Evolutionary conservation across 305 asterid genomes (phyloP), one percentile per base, ranked within the genome.

Genomic region (Euphrasia arctica): DNA sequence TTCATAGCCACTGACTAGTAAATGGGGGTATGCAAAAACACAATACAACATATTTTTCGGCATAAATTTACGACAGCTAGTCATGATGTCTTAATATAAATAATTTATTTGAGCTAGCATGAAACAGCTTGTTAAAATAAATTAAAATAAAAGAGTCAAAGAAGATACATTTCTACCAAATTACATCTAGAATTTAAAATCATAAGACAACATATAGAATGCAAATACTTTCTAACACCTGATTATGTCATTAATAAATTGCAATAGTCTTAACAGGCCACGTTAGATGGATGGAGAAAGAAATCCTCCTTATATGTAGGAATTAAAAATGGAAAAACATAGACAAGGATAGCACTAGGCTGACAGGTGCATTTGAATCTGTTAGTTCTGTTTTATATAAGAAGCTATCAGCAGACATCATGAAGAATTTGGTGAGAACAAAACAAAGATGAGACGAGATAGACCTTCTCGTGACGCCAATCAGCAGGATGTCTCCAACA

Each of bases 401-500:
- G 43, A 39, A 39, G 43, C 43, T 39, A 39, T 8, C 43, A 39
- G 43, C 43, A 39, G 43, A 39, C 9, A 39, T 39, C 9, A 9
- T 7, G 2, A 8, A 39, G 2, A 39, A 8, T 7, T 39, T 67
- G 70, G 54, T 48, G 72, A 77, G 43, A 39, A 7, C 11, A 39
- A 39, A 39, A 39, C 34, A 70, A 13, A 63, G 76, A 14, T 0
- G 51, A 64, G 70, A 78, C 70, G 78, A 77, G 67, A 84, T 65
- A 55, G 74, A 89, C 96, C 96, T 87, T 75, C 74, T 85, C 85
- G 68, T 70, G 66, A 69, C 39, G 88, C 82, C 86, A 84, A 74
- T 92, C 90, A 47, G 74, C 45, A 31, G 78, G 69, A 82, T 92
- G 98, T 77, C 74, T 85, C 98, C 98, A 92, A 75, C 98, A 92